Evolutionary conservation across 345 rosid genomes (phyloP).

Genomic region (Nasturtium officinale): DNA sequence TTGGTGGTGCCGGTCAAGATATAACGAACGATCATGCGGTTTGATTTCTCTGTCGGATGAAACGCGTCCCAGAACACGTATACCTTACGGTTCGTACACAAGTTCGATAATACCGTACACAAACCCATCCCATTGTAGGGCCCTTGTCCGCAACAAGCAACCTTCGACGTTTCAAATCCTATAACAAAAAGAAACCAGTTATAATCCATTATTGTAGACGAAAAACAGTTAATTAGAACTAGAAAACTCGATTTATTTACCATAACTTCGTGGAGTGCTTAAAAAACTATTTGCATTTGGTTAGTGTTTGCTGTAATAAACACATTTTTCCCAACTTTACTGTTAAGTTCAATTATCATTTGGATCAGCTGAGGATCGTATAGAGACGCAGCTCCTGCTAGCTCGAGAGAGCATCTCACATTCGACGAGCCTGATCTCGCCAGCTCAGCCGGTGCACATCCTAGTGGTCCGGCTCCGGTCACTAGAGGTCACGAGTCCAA

Average conservation of each 20-base stretch:
- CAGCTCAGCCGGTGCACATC: conserved; percentile 77
- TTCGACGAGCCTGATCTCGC: conserved; percentile 54
- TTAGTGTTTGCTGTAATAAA: conserved; percentile 61
- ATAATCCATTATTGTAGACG: not conserved
- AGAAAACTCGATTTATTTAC: conserved; percentile 38
- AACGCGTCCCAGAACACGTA: conserved; percentile 91
- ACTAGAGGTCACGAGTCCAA: conserved; percentile 44
- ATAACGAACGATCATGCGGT: conserved; percentile 53
- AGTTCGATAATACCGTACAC: conserved; percentile 70
- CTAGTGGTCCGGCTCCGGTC: conserved; percentile 86
- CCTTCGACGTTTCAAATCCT: conserved; percentile 78
- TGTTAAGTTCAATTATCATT: conserved; percentile 58
- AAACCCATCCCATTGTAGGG: conserved; percentile 82
- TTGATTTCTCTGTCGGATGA: conserved; percentile 84
- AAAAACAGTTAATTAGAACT: not conserved
- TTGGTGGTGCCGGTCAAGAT: conserved; percentile 55
- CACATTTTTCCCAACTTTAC: conserved; percentile 43
- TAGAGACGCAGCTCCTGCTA: conserved; percentile 63
- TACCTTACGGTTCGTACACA: conserved; percentile 67
- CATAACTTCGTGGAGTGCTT: conserved; percentile 57
- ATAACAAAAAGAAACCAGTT: conserved; percentile 4
- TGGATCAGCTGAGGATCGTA: conserved; percentile 64
- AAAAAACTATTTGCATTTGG: conserved; percentile 55
- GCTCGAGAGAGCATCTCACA: conserved; percentile 59
- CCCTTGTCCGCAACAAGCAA: conserved; percentile 97